Conservation (phyloP, 345 rosid genomes). For the Eucalyptus polyanthemos region DNA sequence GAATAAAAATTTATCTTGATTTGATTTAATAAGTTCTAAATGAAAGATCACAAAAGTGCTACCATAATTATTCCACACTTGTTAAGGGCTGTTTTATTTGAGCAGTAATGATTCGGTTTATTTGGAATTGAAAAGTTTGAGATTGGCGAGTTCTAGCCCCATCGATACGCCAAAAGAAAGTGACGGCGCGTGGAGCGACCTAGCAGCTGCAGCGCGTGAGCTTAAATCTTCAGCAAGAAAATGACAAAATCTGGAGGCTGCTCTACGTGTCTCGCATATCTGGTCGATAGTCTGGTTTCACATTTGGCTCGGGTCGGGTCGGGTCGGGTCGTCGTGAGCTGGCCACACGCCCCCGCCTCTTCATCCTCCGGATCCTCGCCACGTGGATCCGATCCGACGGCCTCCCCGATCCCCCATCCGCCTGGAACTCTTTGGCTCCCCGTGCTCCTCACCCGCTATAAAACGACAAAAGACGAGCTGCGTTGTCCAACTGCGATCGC, state of each 20-base stretch:
- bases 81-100: background rate
- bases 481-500: background rate
- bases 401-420: background rate
- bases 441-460: background rate
- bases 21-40: too few relatives aligned
- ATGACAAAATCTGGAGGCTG: background rate
- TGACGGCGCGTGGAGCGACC: background rate
- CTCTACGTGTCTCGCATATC: background rate
- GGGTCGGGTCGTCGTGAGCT: constrained; percentile 19
- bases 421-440: background rate
- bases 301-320: background rate
- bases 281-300: background rate
- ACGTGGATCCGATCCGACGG: constrained; percentile 28
- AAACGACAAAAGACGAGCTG: background rate
- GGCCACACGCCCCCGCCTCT: constrained; percentile 43
- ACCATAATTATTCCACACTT: background rate
- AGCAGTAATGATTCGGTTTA: background rate
- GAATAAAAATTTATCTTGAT: background rate
- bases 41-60: background rate
- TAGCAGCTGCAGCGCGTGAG: background rate
- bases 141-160: background rate
- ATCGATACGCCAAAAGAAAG: background rate
- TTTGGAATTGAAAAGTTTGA: background rate
- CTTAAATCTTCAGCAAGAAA: background rate
- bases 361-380: constrained; percentile 21